Base-by-base conservation (phyloP, 1,139 yeast genomes). In the Debaryomyces psychrophilus region DNA sequence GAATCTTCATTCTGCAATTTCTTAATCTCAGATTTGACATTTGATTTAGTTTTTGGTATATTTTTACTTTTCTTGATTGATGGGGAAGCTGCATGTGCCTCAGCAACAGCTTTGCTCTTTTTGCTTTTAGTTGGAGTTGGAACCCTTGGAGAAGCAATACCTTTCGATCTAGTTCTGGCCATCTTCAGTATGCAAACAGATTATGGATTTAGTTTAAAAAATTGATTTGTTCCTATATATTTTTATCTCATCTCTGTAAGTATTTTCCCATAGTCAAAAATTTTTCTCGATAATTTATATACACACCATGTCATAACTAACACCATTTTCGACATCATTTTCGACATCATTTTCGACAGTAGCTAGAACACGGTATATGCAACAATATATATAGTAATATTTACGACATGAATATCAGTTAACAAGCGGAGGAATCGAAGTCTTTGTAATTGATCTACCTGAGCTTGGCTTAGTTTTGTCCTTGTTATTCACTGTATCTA, bases 161-260 rank as follows among this genome's bases (percentile, higher is more conserved):
- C 65, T 45, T 56, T 65, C 17, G 69, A 63, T 64, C 70, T 64
- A 12, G 70, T 65, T 53, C 57, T 66, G 41, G 69, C 70, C 71
- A 66, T 64, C 35, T 25, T 41, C 11, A 26, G 18, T 34, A 31
- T 27, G 22, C 26, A 23, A 41, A 17, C 17, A 31, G 26, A 12
- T n/a, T 25, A 12, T 33, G 17, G 35, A 33, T 20, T 33, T 20
- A 23, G 11, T 9, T 14, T 31, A 23, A 34, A 33, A 41, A 41
- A 27, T 15, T 28, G 33, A 36, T 15, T 26, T 20, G 31, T 31
- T 43, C 29, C 43, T 33, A 31, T 31, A 31, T 40, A 31, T 31
- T 40, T 33, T 22, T 28, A 40, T 40, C 43, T 31, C 39, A 33
- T 41, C 44, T 34, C 37, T n/a, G 29, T 11, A 41, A 25, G 26